Evolutionary conservation across 441 rosid species (phyloP).

Genomic region (Syzygium syzygioides): DNA sequence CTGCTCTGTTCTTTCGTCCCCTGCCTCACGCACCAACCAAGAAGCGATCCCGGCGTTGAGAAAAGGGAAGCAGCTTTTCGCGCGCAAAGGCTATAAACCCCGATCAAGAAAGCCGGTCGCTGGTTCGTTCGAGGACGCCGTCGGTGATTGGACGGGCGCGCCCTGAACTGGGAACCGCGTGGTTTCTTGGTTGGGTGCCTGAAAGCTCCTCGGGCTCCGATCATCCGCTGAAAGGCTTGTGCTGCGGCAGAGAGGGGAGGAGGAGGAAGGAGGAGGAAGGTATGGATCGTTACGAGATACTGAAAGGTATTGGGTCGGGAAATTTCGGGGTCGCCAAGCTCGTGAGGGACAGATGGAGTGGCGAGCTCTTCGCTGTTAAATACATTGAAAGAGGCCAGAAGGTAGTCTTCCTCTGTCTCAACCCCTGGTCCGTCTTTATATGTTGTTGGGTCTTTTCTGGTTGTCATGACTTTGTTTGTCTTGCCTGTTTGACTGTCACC

Average conservation of each 20-base stretch:
- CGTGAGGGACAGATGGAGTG: slow-evolving; percentile 43
- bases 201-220: neutral
- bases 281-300: slow-evolving; percentile 59
- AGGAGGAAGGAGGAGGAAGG: neutral
- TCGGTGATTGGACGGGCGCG: neutral
- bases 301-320: slow-evolving; percentile 65
- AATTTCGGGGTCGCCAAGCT: slow-evolving; percentile 71
- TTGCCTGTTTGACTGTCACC: neutral
- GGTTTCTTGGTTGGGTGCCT: neutral
- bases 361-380: slow-evolving; percentile 52
- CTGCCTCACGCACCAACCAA: neutral
- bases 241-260: neutral
- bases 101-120: neutral
- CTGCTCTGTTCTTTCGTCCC: neutral
- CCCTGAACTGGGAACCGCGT: neutral
- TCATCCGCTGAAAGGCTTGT: neutral
- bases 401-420: slow-evolving; percentile 16
- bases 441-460: neutral
- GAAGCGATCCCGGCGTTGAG: neutral
- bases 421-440: neutral
- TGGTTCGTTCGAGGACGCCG: neutral
- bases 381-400: slow-evolving; percentile 62
- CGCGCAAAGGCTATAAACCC: neutral
- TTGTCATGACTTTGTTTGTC: neutral
- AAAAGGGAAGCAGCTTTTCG: neutral